Evolutionary conservation across 148 eudicot genomes (phyloP).

Genomic region (Nepenthes mirabilis): DNA sequence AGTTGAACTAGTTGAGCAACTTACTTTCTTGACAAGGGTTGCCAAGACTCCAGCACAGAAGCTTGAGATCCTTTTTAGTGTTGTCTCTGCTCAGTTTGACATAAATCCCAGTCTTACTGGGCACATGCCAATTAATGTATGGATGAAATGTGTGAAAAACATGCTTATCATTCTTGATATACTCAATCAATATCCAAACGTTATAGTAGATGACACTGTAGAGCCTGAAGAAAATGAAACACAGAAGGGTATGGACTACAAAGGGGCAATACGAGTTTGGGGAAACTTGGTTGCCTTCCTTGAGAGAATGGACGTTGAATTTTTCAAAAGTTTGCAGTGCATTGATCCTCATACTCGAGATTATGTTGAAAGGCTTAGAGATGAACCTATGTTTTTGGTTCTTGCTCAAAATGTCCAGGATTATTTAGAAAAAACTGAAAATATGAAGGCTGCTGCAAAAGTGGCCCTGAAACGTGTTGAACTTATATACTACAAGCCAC

Average conservation of each 20-base stretch:
- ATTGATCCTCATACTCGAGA: conserved; percentile 82
- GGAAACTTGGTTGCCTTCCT: conserved; percentile 81
- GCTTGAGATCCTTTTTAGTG: conserved; percentile 75
- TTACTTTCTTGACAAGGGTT: conserved; percentile 74
- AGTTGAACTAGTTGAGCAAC: conserved; percentile 85
- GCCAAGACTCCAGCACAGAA: conserved; percentile 97
- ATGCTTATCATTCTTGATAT: conserved; percentile 63
- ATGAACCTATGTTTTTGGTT: conserved; percentile 57
- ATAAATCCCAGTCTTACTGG: conserved; percentile 72
- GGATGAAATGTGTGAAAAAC: conserved; percentile 81
- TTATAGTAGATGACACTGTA: conserved; percentile 71
- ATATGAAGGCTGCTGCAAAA: conserved; percentile 59
- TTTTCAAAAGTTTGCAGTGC: conserved; percentile 78
- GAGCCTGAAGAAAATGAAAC: conserved; percentile 86
- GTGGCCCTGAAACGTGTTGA: conserved; percentile 69
- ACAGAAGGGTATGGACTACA: conserved; percentile 56
- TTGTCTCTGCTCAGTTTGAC: conserved; percentile 87
- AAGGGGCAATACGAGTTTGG: conserved; percentile 71
- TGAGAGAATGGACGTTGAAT: conserved; percentile 64
- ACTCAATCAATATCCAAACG: conserved; percentile 52
- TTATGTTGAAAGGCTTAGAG: conserved; percentile 71
- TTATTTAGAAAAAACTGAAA: conserved; percentile 46
- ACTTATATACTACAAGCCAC: conserved; percentile 67
- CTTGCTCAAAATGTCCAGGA: conserved; percentile 79
- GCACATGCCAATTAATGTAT: conserved; percentile 71